Evolutionary conservation across 371 early-diverging fungal genomes (phyloP).

Genomic region (Apophysomyces elegans): DNA sequence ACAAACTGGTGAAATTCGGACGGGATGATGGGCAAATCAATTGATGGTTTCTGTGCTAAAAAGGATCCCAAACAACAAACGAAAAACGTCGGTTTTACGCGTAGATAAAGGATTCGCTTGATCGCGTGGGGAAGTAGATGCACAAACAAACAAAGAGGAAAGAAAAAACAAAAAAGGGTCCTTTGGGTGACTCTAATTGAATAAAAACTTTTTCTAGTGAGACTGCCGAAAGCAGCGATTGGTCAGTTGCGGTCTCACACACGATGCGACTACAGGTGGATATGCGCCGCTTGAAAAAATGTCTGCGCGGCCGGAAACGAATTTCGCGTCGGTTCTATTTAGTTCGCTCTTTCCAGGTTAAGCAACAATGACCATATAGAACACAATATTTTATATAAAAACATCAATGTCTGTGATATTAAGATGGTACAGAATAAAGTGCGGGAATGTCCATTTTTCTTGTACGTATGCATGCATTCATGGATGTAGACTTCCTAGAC

Average conservation of each 20-base stretch:
- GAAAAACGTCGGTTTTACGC: slow-evolving; percentile 7
- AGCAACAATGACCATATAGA: too few relatives aligned
- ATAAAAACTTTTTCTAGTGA: slow-evolving; percentile 11
- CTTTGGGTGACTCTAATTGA: neutral
- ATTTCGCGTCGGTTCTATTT: too few relatives aligned
- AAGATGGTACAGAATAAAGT: too few relatives aligned
- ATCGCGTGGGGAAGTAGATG: too few relatives aligned
- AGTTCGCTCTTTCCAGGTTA: too few relatives aligned
- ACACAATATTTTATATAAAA: too few relatives aligned
- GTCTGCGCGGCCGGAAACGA: too few relatives aligned
- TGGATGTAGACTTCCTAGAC: too few relatives aligned
- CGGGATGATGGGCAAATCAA: slow-evolving; percentile 32
- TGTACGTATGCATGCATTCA: too few relatives aligned
- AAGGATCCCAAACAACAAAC: slow-evolving; percentile 4
- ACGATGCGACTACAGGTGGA: neutral
- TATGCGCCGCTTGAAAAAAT: neutral
- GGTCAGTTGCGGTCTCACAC: neutral
- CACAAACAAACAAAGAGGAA: neutral
- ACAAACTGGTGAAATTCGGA: slow-evolving; percentile 4
- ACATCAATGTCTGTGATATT: too few relatives aligned
- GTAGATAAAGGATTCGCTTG: neutral
- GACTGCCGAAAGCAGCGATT: neutral
- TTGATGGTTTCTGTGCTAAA: slow-evolving; percentile 1
- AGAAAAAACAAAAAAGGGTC: slow-evolving; percentile 1
- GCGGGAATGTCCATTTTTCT: too few relatives aligned